Evolutionary conservation across 345 rosid species (phyloP).

Genomic region (Lenwebbia sp.): DNA sequence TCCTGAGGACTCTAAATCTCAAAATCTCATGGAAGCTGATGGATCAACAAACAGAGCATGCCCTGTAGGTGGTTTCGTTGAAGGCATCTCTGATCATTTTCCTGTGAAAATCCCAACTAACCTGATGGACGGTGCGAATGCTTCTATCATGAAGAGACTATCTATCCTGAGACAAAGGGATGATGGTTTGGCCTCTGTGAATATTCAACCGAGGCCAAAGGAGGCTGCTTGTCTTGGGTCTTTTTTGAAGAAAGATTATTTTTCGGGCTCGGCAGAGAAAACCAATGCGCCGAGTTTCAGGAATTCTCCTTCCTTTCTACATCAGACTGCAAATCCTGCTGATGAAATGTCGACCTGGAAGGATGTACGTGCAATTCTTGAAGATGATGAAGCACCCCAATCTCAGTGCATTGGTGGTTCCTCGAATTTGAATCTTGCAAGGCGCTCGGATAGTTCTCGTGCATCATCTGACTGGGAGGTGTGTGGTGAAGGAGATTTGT

Average conservation of each 20-base stretch:
- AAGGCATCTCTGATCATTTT: neutral
- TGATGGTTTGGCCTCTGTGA: slow-evolving; percentile 7
- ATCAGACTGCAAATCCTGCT: neutral
- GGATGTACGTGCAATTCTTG: neutral
- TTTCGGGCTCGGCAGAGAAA: neutral
- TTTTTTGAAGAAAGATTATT: slow-evolving; percentile 2
- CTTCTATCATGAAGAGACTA: slow-evolving; percentile 32
- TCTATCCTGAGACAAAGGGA: slow-evolving; percentile 23
- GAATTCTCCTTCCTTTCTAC: neutral
- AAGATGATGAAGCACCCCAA: neutral
- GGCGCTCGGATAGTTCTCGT: slow-evolving; percentile 18
- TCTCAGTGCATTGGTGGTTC: neutral
- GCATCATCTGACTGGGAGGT: slow-evolving; percentile 70
- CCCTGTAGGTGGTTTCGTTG: neutral
- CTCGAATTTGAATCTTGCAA: slow-evolving; percentile 12
- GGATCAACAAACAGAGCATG: neutral
- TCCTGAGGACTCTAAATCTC: slow-evolving; percentile 3
- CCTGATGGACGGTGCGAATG: slow-evolving; percentile 14
- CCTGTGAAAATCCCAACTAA: neutral
- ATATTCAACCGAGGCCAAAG: slow-evolving; percentile 5
- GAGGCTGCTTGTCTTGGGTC: slow-evolving; percentile 5
- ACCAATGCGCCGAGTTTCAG: neutral
- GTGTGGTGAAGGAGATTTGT: slow-evolving; percentile 39
- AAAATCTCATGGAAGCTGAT: slow-evolving; percentile 3
- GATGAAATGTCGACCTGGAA: neutral